These are phyloP conservation scores for Plasmopara viticola DNA, from an alignment of 352 stramenopile species.

Conservation along the genomic window DNA sequence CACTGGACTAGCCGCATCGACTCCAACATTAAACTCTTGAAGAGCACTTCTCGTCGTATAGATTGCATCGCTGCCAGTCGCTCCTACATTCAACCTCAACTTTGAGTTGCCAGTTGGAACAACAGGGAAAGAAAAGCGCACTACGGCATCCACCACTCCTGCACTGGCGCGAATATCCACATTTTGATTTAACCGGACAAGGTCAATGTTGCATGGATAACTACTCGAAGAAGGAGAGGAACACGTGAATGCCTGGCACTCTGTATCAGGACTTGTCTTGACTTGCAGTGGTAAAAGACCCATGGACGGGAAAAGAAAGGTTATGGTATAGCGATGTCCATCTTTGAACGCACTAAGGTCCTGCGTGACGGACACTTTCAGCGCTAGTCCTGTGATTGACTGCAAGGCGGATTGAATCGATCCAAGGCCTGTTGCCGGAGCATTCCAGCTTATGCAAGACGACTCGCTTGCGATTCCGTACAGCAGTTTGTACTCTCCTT, in stretches of 20 bases:
- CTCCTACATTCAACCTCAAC: slow-evolving; percentile 39
- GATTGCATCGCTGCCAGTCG: slow-evolving; percentile 18
- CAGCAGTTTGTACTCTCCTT: slow-evolving; percentile 47
- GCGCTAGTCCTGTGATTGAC: slow-evolving; percentile 27
- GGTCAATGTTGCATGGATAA: slow-evolving; percentile 27
- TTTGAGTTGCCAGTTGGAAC: slow-evolving; percentile 26
- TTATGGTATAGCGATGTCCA: slow-evolving; percentile 39
- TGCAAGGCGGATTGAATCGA: slow-evolving; percentile 42
- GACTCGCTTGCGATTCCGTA: slow-evolving; percentile 37
- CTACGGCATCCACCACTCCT: slow-evolving; percentile 42
- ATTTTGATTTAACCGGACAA: slow-evolving; percentile 46
- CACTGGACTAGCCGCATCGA: slow-evolving; percentile 37
- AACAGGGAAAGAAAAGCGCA: slow-evolving; percentile 48
- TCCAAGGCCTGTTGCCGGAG: slow-evolving; percentile 16
- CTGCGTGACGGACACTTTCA: slow-evolving; percentile 34
- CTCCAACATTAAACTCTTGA: slow-evolving; percentile 59
- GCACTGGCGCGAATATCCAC: slow-evolving; percentile 28
- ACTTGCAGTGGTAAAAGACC: slow-evolving; percentile 38
- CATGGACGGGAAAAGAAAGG: slow-evolving; percentile 46
- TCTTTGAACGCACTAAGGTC: slow-evolving; percentile 42
- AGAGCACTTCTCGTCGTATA: slow-evolving; percentile 41
- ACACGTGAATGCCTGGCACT: slow-evolving; percentile 38
- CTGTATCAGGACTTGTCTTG: slow-evolving; percentile 4
- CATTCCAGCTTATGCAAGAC: slow-evolving; percentile 54
- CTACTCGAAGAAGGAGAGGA: slow-evolving; percentile 1